Evolutionary conservation across 768 basidiomycete genomes (phyloP).

Genomic region (Mycena olivaceomarginata): DNA sequence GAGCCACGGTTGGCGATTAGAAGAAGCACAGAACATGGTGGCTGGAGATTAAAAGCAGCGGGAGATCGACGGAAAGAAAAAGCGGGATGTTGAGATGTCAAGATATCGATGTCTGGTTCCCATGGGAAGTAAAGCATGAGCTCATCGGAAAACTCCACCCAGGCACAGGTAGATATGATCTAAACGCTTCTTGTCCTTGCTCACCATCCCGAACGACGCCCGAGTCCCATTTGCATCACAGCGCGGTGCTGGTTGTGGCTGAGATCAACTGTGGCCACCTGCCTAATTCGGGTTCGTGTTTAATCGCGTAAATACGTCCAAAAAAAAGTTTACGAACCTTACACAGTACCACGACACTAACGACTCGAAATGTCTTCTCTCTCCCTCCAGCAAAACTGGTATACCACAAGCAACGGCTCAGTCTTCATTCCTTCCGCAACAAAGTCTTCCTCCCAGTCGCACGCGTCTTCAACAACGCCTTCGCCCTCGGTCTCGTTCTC

Average conservation of each 20-base stretch:
- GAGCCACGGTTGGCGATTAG: too few species aligned
- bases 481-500: slow-evolving; percentile 22
- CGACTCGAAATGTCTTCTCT: slow-evolving; percentile 6
- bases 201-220: neutral
- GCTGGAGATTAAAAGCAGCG: neutral
- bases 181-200: slow-evolving; percentile 1
- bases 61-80: neutral
- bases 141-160: neutral
- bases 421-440: slow-evolving; percentile 41
- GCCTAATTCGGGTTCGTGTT: slow-evolving; percentile 23
- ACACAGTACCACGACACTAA: neutral
- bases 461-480: slow-evolving; percentile 6
- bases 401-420: slow-evolving; percentile 42
- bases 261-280: neutral
- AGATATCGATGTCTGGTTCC: neutral
- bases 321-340: slow-evolving; percentile 12
- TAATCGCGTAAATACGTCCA: neutral
- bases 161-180: neutral
- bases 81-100: neutral
- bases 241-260: neutral
- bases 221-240: neutral
- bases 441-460: slow-evolving; percentile 1
- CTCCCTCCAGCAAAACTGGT: slow-evolving; percentile 39
- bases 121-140: slow-evolving; percentile 14
- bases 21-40: neutral